Conservation (phyloP, 306 rosid species). For the Gleditsia sinensis region DNA sequence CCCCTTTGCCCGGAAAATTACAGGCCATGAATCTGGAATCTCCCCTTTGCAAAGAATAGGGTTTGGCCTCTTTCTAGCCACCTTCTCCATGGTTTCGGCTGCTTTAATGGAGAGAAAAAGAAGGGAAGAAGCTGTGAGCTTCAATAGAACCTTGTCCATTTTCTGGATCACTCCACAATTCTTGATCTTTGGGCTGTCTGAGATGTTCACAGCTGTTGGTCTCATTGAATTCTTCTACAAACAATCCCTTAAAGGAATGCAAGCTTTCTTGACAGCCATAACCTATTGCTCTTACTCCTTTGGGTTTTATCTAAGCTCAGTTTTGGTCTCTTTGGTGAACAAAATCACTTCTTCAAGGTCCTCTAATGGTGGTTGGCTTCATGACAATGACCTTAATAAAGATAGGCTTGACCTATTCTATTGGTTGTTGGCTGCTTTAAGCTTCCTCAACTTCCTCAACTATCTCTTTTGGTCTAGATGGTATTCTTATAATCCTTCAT, state of each 20-base stretch:
- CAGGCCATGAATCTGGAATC: slow-evolving; percentile 84
- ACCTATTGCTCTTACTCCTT: slow-evolving; percentile 75
- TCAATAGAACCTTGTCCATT: slow-evolving; percentile 58
- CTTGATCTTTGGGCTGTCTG: slow-evolving; percentile 89
- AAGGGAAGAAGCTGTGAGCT: slow-evolving; percentile 59
- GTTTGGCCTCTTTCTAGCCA: slow-evolving; percentile 74
- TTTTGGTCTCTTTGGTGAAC: slow-evolving; percentile 62
- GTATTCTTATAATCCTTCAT: slow-evolving; percentile 50
- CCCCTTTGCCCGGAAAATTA: slow-evolving; percentile 75
- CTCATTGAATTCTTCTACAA: slow-evolving; percentile 77
- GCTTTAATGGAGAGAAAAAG: slow-evolving; percentile 82
- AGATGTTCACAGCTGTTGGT: slow-evolving; percentile 81
- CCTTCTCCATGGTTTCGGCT: slow-evolving; percentile 93
- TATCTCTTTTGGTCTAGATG: slow-evolving; percentile 66
- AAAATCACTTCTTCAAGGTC: slow-evolving; percentile 54
- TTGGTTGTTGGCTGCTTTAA: slow-evolving; percentile 64
- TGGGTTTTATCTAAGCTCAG: slow-evolving; percentile 67
- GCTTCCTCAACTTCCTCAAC: slow-evolving; percentile 66
- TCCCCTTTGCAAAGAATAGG: slow-evolving; percentile 83
- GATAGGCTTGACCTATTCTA: slow-evolving; percentile 75
- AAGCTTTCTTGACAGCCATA: slow-evolving; percentile 65
- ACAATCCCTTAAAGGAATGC: slow-evolving; percentile 71
- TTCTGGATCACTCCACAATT: slow-evolving; percentile 98
- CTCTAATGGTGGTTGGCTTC: slow-evolving; percentile 59
- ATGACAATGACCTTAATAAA: slow-evolving; percentile 59